Evolutionary conservation across 1,284 basidiomycete genomes (phyloP).

Genomic region (Xanthoconium separans): DNA sequence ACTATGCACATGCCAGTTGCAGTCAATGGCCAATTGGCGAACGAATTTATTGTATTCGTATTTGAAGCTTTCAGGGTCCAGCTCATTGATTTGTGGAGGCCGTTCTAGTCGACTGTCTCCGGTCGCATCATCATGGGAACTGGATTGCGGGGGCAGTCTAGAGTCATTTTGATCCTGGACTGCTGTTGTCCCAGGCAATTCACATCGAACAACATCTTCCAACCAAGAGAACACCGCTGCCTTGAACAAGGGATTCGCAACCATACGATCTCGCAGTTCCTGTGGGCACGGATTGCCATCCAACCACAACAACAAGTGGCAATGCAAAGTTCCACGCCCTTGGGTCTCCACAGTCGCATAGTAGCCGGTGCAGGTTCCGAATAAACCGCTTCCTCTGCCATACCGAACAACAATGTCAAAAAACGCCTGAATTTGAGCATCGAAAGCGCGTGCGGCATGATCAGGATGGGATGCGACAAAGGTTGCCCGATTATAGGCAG

Average conservation of each 20-base stretch:
- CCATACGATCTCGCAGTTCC: neutral
- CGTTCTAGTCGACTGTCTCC: too few relatives aligned
- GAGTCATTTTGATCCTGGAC: too few relatives aligned
- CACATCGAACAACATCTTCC: neutral
- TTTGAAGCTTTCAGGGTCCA: neutral
- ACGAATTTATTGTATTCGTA: neutral
- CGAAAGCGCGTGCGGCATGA: neutral
- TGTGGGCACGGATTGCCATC: neutral
- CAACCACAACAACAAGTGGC: neutral
- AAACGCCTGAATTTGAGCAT: neutral
- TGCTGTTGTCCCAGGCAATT: neutral
- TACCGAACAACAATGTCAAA: neutral
- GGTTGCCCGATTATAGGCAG: rapidly evolving
- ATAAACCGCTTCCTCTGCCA: neutral
- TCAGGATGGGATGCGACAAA: neutral
- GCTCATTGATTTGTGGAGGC: too few relatives aligned
- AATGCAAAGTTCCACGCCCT: neutral
- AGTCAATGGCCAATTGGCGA: neutral
- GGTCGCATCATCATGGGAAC: too few relatives aligned
- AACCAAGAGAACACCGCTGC: neutral
- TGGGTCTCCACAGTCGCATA: neutral
- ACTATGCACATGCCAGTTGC: neutral
- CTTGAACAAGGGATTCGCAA: neutral
- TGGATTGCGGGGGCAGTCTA: too few relatives aligned
- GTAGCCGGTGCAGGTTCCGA: neutral